These are phyloP conservation scores for Pyricularia sp. DNA, from an alignment of 2,329 filamentous ascomycete genomes.

Conservation along the genomic window DNA sequence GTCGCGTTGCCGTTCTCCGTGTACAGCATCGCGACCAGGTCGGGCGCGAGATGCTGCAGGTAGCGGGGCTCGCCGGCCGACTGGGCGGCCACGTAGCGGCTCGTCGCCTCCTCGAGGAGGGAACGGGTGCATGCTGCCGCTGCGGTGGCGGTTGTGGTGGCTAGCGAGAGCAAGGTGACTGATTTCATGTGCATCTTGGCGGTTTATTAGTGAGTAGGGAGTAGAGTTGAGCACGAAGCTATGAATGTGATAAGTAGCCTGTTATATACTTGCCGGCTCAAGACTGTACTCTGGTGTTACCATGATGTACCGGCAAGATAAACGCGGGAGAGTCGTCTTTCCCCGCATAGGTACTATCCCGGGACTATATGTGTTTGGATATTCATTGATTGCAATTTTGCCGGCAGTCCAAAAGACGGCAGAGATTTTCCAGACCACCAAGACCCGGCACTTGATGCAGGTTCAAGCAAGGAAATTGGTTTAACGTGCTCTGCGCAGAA, in stretches of 20 bases:
- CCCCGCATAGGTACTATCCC: neutral
- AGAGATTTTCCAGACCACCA: neutral
- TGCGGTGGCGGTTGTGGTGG: neutral
- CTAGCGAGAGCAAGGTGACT: neutral
- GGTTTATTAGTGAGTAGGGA: neutral
- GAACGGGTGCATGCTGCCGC: constrained; percentile 7
- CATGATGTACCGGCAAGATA: neutral
- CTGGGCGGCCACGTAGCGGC: constrained; percentile 7
- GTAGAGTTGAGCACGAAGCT: neutral
- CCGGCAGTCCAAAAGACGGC: neutral
- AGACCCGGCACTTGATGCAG: neutral
- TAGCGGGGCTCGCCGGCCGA: constrained; percentile 5
- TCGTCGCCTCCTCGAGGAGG: constrained; percentile 4
- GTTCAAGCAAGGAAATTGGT: neutral
- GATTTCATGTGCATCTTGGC: neutral
- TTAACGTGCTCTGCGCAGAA: neutral
- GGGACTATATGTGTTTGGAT: neutral
- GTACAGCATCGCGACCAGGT: constrained; percentile 5
- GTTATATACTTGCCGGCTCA: neutral
- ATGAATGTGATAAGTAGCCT: neutral
- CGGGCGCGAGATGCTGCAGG: constrained; percentile 4
- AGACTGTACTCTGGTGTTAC: neutral
- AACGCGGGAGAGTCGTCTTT: neutral
- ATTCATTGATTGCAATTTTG: neutral
- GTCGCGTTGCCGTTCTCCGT: constrained; percentile 8